Percentiles rank a stretch among this genome's conserved stretches.
These are phyloP conservation scores for Apiotrichum brassicae DNA, from an alignment of 1,284 basidiomycete species.

Conservation along the genomic window DNA sequence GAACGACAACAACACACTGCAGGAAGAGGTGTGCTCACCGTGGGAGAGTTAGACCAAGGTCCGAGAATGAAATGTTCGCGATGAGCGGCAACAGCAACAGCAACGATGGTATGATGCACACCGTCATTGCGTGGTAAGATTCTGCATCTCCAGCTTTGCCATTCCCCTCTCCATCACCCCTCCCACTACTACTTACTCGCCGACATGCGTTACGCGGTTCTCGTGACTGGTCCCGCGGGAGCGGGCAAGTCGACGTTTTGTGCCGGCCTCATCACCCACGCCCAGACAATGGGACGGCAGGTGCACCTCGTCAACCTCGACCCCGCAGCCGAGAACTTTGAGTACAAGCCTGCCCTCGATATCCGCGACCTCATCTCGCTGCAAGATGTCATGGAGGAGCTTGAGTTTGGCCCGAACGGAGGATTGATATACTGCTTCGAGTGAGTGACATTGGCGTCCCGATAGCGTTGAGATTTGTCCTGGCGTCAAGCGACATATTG, in stretches of 20 bases:
- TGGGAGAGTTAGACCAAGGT: no score
- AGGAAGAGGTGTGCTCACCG: no score
- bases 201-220: conserved; percentile 80
- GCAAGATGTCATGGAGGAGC: conserved; percentile 93
- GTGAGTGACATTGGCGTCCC: conserved; percentile 56
- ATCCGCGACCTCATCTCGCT: conserved; percentile 89
- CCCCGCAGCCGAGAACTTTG: conserved; percentile 90
- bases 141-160: no score
- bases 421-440: conserved; percentile 98
- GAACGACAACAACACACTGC: no score
- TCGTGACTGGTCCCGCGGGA: conserved; percentile 71
- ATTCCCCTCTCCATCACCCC: neutral
- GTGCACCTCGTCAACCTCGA: conserved; percentile 96
- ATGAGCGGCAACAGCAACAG: no score
- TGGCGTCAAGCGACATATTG: no score
- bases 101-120: no score
- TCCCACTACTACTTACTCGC: neutral
- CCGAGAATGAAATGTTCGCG: no score
- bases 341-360: conserved; percentile 88
- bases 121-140: no score
- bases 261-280: conserved; percentile 80
- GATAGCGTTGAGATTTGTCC: neutral
- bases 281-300: conserved; percentile 71
- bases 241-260: conserved; percentile 98
- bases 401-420: conserved; percentile 94